Evolutionary conservation across 202 grass and related monocot genomes (phyloP).

Genomic region (Cymbopogon flexuosus): DNA sequence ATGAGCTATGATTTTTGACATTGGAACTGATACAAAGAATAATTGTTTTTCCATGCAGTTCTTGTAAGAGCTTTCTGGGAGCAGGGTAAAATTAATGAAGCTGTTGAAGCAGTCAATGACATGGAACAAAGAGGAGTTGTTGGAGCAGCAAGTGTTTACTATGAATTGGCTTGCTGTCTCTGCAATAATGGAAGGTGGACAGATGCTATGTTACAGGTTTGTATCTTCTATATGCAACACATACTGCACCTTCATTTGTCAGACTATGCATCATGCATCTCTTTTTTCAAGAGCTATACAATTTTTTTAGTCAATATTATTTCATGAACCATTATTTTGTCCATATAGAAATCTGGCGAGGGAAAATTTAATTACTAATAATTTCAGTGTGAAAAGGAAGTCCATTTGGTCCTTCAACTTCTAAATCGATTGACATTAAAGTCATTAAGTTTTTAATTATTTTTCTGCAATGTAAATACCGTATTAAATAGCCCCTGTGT

Average conservation of each 20-base stretch:
- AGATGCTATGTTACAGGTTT: constrained; percentile 82
- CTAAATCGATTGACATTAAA: background rate
- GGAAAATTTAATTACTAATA: background rate
- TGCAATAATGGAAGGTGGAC: constrained; percentile 83
- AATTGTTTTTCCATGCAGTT: constrained; percentile 38
- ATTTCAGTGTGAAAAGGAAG: background rate
- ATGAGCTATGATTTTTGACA: background rate
- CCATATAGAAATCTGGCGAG: background rate
- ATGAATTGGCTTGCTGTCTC: constrained; percentile 85
- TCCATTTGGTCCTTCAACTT: background rate
- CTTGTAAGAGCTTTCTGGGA: constrained; percentile 82
- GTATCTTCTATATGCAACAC: background rate
- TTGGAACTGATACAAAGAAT: constrained; percentile 2
- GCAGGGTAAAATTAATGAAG: constrained; percentile 77
- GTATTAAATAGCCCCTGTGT: background rate
- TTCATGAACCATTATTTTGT: background rate
- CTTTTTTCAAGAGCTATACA: background rate
- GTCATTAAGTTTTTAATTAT: background rate
- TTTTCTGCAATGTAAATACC: background rate
- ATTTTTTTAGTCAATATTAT: background rate
- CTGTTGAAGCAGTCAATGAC: constrained; percentile 64
- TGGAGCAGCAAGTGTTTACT: constrained; percentile 81
- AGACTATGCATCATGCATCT: background rate
- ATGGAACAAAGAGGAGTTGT: constrained; percentile 91
- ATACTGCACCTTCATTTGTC: background rate